Evolutionary conservation across 2,329 filamentous ascomycete species (phyloP), one percentile per base, ranked within the genome.

Genomic region (Zymoseptoria ardabiliae): DNA sequence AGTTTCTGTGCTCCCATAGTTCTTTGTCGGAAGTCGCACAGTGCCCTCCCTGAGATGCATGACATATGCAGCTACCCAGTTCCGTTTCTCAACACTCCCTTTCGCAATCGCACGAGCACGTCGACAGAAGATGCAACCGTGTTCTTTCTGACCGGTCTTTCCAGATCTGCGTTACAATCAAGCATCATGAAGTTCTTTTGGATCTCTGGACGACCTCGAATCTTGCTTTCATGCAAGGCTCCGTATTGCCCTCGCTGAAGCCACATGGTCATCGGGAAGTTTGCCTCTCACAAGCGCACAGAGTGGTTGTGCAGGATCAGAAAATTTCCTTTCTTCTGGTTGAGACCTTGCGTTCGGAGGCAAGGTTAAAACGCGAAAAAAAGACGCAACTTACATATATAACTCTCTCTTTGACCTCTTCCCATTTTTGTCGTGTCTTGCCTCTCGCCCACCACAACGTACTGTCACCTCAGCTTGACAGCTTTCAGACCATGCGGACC

Each of bases 201-300:
- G 35, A 45, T 45, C 35, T 45, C 35, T 45, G 17, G 13, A 45
- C 35, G 17, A 45, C 35, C 35, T 45, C 35, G 6, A 45, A 45
- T 53, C 51, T 28, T 53, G 28, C 20, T 53, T 45, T 41, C 30
- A 55, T 41, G 59, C 55, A 55, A 55, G 55, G 59, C 21, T 25
- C 53, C 20, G 53, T 58, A 9, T 30, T 17, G 28, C 28, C 59
- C 55, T 55, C 49, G 48, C 54, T 19, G 41, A 57, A 50, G 51
- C 58, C 58, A 57, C 58, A 57, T 60, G 58, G 51, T 54, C 45
- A 28, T 21, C 49, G 56, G 41, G 17, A 45, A 45, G 35, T 45
- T 45, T 45, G 35, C 35, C 35, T 45, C 35, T 45, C 17, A 45
- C 35, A 45, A 45, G 35, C 13, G 35, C 25, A 28, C 25, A 28